phyloP scores from a whole-genome alignment of 805 yeast species.

The Nakazawaea wickerhamii region DNA sequence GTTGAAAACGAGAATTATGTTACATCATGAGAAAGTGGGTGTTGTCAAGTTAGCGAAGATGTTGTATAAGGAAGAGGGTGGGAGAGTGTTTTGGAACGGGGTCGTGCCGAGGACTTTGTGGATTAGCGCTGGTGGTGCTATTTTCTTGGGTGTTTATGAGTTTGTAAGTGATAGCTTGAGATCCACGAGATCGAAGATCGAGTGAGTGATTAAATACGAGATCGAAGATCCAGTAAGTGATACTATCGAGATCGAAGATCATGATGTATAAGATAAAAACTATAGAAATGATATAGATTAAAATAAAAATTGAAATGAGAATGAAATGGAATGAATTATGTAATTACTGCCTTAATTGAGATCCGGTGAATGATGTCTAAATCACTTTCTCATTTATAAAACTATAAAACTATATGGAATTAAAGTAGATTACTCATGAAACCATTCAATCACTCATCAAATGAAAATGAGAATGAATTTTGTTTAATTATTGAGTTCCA shows the following conservation, averaged over 20 bases:
- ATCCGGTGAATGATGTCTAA: too few relatives aligned
- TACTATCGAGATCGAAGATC: too few relatives aligned
- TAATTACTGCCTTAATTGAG: too few relatives aligned
- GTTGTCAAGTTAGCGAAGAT: conserved; percentile 41
- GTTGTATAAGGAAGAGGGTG: conserved; percentile 70
- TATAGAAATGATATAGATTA: too few relatives aligned
- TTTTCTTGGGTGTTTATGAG: conserved; percentile 93
- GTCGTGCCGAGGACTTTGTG: conserved; percentile 94
- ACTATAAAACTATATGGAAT: too few relatives aligned
- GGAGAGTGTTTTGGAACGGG: conserved; percentile 68
- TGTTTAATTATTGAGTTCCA: conserved; percentile 4
- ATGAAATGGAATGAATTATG: too few relatives aligned
- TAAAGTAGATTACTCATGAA: not conserved
- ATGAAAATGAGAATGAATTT: conserved; percentile 7
- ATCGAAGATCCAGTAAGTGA: too few relatives aligned
- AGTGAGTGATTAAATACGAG: too few relatives aligned
- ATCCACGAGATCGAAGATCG: not conserved
- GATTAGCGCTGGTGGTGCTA: conserved; percentile 98
- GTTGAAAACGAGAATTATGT: conserved; percentile 81
- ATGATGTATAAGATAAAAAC: too few relatives aligned
- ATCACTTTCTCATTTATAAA: too few relatives aligned
- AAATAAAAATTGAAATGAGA: too few relatives aligned
- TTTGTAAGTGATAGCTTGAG: conserved; percentile 44
- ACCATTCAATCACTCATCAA: conserved; percentile 5
- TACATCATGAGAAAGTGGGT: conserved; percentile 46